Evolutionary conservation across 2,329 filamentous ascomycete genomes (phyloP).

Genomic region (Alternaria postmessia): DNA sequence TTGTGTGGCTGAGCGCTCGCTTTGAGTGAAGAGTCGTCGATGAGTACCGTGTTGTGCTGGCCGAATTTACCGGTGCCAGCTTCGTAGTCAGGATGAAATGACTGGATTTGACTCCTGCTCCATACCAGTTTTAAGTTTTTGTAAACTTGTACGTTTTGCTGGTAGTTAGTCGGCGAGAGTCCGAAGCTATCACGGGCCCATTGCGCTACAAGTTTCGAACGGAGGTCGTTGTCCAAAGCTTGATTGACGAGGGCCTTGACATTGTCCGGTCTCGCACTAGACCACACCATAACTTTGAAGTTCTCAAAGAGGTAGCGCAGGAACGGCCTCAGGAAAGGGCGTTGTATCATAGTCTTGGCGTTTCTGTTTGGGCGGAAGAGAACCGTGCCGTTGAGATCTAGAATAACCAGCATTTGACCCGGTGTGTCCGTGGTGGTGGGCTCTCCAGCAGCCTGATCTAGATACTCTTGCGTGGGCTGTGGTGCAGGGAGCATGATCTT

Average conservation of each 20-base stretch:
- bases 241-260: slow-evolving; percentile 72
- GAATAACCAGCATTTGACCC: slow-evolving; percentile 77
- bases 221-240: slow-evolving; percentile 67
- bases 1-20: slow-evolving; percentile 85
- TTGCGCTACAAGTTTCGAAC: slow-evolving; percentile 67
- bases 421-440: slow-evolving; percentile 52
- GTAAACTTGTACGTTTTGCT: slow-evolving; percentile 81
- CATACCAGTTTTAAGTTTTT: slow-evolving; percentile 82
- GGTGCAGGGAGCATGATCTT: slow-evolving; percentile 61
- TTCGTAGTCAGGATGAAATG: slow-evolving; percentile 51
- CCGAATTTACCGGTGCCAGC: slow-evolving; percentile 64
- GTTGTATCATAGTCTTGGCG: slow-evolving; percentile 65
- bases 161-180: slow-evolving; percentile 71
- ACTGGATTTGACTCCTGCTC: slow-evolving; percentile 58
- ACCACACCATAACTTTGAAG: slow-evolving; percentile 89
- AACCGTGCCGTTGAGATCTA: slow-evolving; percentile 94
- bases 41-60: slow-evolving; percentile 85
- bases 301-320: slow-evolving; percentile 75
- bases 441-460: slow-evolving; percentile 59
- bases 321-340: slow-evolving; percentile 74
- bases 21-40: slow-evolving; percentile 87
- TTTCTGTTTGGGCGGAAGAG: slow-evolving; percentile 70
- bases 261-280: slow-evolving; percentile 79
- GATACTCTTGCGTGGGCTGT: slow-evolving; percentile 66
- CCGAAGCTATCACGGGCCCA: slow-evolving; percentile 83